Evolutionary conservation across 495 filamentous ascomycete species (phyloP).

Genomic region (Hypomontagnella monticulosa): DNA sequence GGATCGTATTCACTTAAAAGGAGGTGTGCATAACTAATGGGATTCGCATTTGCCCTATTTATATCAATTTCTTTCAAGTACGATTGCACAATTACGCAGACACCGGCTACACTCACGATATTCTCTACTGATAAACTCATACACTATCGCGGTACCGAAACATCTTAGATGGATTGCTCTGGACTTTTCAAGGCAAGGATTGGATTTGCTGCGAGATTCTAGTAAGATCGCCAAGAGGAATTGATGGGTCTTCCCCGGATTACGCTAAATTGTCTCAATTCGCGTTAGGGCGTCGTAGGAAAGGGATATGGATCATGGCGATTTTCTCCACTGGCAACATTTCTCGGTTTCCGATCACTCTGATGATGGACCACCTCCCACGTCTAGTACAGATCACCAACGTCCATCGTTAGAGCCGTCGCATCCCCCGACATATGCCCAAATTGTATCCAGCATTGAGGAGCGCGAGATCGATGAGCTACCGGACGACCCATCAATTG

Average conservation of each 20-base stretch:
- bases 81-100: too few relatives aligned
- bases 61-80: too few relatives aligned
- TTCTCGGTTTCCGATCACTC: not conserved
- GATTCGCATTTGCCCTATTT: too few relatives aligned
- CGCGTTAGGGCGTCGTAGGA: not conserved
- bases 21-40: too few relatives aligned
- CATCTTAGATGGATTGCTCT: not conserved
- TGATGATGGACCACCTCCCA: not conserved
- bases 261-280: not conserved
- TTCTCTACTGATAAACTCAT: too few relatives aligned
- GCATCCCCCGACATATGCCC: not conserved
- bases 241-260: not conserved
- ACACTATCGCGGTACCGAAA: too few relatives aligned
- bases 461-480: not conserved
- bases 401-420: not conserved
- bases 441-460: constrained; percentile 11
- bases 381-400: not conserved
- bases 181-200: not conserved
- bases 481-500: not conserved
- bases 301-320: not conserved
- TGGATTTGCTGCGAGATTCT: not conserved
- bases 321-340: not conserved
- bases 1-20: too few relatives aligned
- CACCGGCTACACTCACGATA: too few relatives aligned
- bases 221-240: not conserved